These are phyloP conservation scores for Eragrostis nindensis DNA, from an alignment of 176 grass and related monocot species.

Conservation along the genomic window DNA sequence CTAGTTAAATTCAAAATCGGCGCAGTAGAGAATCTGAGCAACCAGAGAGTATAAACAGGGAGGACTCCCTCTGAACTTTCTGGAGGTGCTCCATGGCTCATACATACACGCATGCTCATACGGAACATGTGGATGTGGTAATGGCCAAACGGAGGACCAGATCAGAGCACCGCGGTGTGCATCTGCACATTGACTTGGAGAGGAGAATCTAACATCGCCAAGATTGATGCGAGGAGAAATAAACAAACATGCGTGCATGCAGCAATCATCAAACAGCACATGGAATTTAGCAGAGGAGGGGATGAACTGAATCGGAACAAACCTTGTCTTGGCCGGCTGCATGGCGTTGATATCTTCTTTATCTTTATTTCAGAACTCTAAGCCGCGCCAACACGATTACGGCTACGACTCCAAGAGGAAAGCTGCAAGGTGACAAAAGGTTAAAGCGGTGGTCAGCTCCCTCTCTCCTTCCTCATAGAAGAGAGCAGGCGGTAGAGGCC, in stretches of 20 bases:
- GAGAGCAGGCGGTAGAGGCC: background rate
- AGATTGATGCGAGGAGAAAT: slow-evolving; percentile 8
- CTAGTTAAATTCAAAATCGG: background rate
- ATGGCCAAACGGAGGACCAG: background rate
- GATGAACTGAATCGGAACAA: slow-evolving; percentile 35
- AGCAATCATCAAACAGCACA: slow-evolving; percentile 49
- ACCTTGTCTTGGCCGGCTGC: slow-evolving; percentile 78
- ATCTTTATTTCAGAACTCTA: slow-evolving; percentile 34
- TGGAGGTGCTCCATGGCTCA: background rate
- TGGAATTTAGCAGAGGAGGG: slow-evolving; percentile 38
- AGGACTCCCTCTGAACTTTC: slow-evolving; percentile 1
- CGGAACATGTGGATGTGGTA: slow-evolving; percentile 34
- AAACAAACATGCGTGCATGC: slow-evolving; percentile 32
- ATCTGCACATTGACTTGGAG: slow-evolving; percentile 42
- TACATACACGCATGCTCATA: background rate
- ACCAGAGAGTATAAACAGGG: background rate
- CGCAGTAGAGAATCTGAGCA: background rate
- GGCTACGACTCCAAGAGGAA: slow-evolving; percentile 27
- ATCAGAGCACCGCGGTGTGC: background rate
- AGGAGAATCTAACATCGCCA: slow-evolving; percentile 37
- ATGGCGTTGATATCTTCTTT: slow-evolving; percentile 41
- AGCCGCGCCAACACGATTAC: background rate
- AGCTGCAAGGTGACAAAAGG: slow-evolving; percentile 48
- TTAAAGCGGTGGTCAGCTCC: slow-evolving; percentile 41
- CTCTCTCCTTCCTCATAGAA: slow-evolving; percentile 22